phyloP scores from a whole-genome alignment of 176 grass and related monocot genomes.

The barley (Hordeum vulgare) region DNA sequence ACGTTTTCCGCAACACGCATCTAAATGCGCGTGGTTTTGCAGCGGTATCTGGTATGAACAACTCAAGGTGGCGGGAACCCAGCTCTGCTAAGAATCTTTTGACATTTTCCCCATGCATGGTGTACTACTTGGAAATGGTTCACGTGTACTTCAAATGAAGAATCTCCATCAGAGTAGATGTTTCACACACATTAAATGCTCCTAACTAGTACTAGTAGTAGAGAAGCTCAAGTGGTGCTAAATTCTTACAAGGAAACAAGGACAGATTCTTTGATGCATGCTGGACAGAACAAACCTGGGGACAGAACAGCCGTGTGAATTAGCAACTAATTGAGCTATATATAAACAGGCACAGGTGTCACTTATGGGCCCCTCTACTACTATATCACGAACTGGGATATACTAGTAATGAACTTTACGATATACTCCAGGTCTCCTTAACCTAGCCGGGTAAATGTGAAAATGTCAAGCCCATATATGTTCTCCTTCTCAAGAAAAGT shows the following conservation, averaged over 20 bases:
- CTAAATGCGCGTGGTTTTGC: background rate
- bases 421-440: too few species aligned
- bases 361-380: background rate
- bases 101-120: background rate
- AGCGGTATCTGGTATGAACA: background rate
- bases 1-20: background rate
- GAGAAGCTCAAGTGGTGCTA: too few species aligned
- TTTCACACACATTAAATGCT: too few species aligned
- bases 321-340: constrained; percentile 8
- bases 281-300: background rate
- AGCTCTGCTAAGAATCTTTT: background rate
- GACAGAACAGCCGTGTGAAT: background rate
- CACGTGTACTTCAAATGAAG: too few species aligned
- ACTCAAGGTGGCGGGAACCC: background rate
- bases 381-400: background rate
- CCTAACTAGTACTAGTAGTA: too few species aligned
- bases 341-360: background rate
- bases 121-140: background rate
- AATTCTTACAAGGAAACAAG: background rate
- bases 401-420: too few species aligned
- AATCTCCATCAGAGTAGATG: too few species aligned
- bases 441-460: too few species aligned
- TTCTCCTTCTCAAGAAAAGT: background rate
- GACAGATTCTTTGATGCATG: background rate
- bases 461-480: background rate